These are phyloP conservation scores for Stephania yunnanensis DNA, from an alignment of 164 flowering plant genomes.

Conservation along the genomic window DNA sequence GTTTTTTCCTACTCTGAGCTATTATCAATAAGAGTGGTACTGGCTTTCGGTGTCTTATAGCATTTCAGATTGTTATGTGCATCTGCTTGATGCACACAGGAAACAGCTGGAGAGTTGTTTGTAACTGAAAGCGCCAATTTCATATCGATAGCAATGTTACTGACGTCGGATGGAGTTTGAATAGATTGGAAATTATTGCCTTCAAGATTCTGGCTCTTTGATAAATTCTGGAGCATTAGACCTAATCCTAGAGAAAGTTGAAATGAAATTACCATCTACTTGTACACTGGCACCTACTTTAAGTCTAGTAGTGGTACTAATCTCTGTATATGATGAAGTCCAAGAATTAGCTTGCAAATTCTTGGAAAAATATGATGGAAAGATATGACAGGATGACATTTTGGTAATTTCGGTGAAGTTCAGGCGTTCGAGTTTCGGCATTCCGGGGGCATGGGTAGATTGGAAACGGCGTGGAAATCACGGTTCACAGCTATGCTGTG, in stretches of 20 bases:
- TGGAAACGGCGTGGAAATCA: too few relatives aligned
- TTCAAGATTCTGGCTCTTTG: slow-evolving; percentile 6
- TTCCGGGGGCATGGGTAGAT: too few relatives aligned
- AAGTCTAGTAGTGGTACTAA: slow-evolving; percentile 1
- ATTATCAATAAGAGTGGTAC: background rate
- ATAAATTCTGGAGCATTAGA: slow-evolving; percentile 6
- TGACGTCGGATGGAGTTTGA: slow-evolving; percentile 6
- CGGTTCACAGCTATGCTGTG: too few relatives aligned
- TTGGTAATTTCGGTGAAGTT: too few relatives aligned
- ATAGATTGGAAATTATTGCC: slow-evolving; percentile 12
- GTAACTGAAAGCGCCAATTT: slow-evolving; percentile 1
- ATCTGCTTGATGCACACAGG: slow-evolving; percentile 10
- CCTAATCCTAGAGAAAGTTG: background rate
- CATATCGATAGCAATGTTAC: background rate
- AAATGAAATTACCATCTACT: slow-evolving; percentile 13
- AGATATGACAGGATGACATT: too few relatives aligned
- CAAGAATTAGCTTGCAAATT: too few relatives aligned
- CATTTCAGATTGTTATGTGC: background rate
- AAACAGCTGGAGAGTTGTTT: slow-evolving; percentile 9
- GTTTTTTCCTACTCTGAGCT: slow-evolving; percentile 13
- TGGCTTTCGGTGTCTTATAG: background rate
- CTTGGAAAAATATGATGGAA: too few relatives aligned
- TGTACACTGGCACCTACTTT: slow-evolving; percentile 7
- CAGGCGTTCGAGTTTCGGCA: too few relatives aligned
- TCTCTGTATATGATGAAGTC: too few relatives aligned